Evolutionary conservation across 371 early-diverging fungal species (phyloP).

Genomic region (Thermomucor indicae-seudaticae): DNA sequence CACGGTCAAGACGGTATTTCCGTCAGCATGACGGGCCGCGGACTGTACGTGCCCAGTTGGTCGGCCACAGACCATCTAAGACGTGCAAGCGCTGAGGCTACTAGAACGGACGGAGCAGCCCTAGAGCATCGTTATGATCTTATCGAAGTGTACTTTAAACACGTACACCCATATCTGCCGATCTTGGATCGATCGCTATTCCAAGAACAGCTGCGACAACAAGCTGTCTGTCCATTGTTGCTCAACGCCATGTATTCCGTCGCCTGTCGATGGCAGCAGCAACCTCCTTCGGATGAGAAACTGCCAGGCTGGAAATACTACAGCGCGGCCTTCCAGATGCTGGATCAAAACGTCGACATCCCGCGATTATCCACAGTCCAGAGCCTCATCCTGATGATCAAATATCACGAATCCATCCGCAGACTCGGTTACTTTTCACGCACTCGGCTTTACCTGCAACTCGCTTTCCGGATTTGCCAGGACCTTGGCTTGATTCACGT

Average conservation of each 20-base stretch:
- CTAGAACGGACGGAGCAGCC: not conserved
- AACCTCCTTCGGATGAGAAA: no score
- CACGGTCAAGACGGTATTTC: no score
- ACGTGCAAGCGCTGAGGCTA: not conserved
- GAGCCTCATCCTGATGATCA: conserved; percentile 27
- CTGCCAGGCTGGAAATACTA: conserved; percentile 35
- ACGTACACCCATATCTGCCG: conserved; percentile 53
- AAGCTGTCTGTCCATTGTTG: conserved; percentile 35
- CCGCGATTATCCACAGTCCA: conserved; percentile 39
- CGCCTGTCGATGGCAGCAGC: conserved; percentile 25
- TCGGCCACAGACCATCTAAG: no score
- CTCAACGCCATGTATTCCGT: conserved; percentile 51
- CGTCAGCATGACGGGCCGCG: no score
- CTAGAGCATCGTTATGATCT: not conserved
- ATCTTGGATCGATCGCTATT: conserved; percentile 41
- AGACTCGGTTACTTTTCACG: conserved; percentile 35
- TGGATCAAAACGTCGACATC: conserved; percentile 27
- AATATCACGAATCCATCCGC: conserved; percentile 32
- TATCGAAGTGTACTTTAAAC: conserved; percentile 31
- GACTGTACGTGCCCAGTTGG: no score
- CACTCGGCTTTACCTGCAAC: conserved; percentile 22
- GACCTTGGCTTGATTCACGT: conserved; percentile 18
- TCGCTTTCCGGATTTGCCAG: conserved; percentile 25
- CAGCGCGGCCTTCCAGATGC: conserved; percentile 14
- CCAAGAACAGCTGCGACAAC: conserved; percentile 15